Percentiles rank a stretch among this genome's conserved stretches.
Conservation (phyloP, 2,329 filamentous ascomycete genomes). For the Tympanopsis confertula region DNA sequence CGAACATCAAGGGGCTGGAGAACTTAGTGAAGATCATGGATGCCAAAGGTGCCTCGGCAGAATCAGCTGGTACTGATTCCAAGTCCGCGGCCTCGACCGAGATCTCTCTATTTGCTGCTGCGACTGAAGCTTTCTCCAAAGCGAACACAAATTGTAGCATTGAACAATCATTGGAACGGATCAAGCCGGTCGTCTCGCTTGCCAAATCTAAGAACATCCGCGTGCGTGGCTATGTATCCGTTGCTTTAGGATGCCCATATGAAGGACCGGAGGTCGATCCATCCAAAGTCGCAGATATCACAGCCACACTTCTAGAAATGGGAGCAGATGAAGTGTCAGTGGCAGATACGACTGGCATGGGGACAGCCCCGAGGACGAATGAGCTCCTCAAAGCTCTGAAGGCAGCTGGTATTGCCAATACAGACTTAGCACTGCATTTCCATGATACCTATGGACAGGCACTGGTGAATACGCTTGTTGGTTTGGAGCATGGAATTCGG, state of each 20-base stretch:
- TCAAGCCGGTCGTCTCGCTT: conserved; percentile 41
- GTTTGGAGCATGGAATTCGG: conserved; percentile 48
- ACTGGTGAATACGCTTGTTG: conserved; percentile 49
- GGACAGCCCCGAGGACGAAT: conserved; percentile 46
- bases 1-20: conserved; percentile 49
- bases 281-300: conserved; percentile 47
- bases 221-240: conserved; percentile 54
- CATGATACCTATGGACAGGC: conserved; percentile 58
- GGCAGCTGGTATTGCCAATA: conserved; percentile 45
- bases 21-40: conserved; percentile 42
- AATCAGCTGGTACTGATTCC: conserved; percentile 11
- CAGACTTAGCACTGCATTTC: conserved; percentile 52
- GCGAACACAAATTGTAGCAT: conserved; percentile 58
- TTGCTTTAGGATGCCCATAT: conserved; percentile 53
- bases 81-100: conserved; percentile 29
- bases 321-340: conserved; percentile 55
- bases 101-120: conserved; percentile 52
- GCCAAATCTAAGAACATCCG: conserved; percentile 41
- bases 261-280: conserved; percentile 51
- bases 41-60: conserved; percentile 18
- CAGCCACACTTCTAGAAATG: conserved; percentile 48
- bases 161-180: conserved; percentile 45
- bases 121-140: conserved; percentile 52
- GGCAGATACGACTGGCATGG: conserved; percentile 58
- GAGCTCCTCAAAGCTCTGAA: conserved; percentile 44